Base-by-base conservation (phyloP, 805 yeast species). In the Teunomyces tritomae region DNA sequence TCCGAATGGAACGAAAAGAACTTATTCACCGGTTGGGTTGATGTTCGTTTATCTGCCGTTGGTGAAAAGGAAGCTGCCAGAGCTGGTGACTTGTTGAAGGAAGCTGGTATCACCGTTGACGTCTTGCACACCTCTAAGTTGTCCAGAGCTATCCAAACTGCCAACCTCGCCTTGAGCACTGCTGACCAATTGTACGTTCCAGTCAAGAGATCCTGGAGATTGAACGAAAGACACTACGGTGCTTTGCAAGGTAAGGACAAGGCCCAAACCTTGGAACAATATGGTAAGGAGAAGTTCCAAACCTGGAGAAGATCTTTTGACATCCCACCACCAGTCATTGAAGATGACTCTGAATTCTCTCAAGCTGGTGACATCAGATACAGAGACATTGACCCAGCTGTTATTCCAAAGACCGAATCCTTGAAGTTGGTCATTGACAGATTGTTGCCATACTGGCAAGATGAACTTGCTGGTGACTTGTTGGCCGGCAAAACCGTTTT, bases 21-120 rank as follows among this genome's bases (percentile, higher is more conserved):
- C 83, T 80, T 91, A 61, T 91, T 91, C 86, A 91, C 97, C 72
- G 98, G 98, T 67, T 91, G 98, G 98, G 97, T 92, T 55, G 98
- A 91, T 73, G 96, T 89, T 60, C 77, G 81, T 65, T 82, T 91
- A 70, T 84, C 92, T 47, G 90, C 79, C 53, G 73, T 80, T 60
- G 98, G 98, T 74, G 82, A 79, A 69, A 79, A 84, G 69, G 98
- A 91, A 79, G 98, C 98, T 61, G 78, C 77, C 59, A 85, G 87
- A 70, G 98, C 97, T 57, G 98, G 97, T 74, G 89, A 84, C 70
- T 78, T 92, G 68, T 79, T 91, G 68, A 87, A 84, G 73, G 95
- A 89, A 71, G 83, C 92, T 53, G 88, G 87, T 54, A 79, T 89
- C 61, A 74, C 80, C 68, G 96, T 95, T 66, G 96, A 89, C 64